Conservation (phyloP, 768 basidiomycete species). For the Gyrodon lividus region DNA sequence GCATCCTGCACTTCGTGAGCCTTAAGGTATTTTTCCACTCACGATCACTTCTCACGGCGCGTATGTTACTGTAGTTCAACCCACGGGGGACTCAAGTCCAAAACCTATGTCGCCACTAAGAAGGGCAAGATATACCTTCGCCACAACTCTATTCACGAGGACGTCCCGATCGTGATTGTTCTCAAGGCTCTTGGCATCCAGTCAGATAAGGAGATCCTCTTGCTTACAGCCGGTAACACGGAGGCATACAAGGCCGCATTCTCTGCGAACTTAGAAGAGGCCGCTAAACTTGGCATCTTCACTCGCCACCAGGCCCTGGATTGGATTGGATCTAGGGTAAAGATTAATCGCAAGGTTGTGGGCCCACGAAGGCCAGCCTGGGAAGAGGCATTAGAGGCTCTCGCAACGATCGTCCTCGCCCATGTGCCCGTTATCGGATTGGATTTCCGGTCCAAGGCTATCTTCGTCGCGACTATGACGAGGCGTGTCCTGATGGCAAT, state of each 20-base stretch:
- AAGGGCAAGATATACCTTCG: conserved; percentile 93
- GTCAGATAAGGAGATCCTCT: conserved; percentile 95
- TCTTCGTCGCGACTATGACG: conserved; percentile 98
- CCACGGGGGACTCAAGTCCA: conserved; percentile 87
- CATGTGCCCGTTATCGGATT: conserved; percentile 90
- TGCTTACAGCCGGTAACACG: conserved; percentile 89
- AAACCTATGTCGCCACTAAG: conserved; percentile 96
- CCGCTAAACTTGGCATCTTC: conserved; percentile 86
- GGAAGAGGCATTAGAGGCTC: conserved; percentile 94
- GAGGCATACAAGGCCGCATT: conserved; percentile 87
- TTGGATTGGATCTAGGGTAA: conserved; percentile 92
- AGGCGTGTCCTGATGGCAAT: conserved; percentile 94
- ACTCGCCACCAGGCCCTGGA: conserved; percentile 93
- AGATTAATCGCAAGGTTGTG: conserved; percentile 76
- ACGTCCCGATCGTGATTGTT: conserved; percentile 93
- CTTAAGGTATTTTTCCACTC: background rate
- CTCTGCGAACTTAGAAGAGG: conserved; percentile 90
- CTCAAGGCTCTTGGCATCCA: conserved; percentile 96
- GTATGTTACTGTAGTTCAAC: conserved; percentile 53
- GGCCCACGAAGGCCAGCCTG: conserved; percentile 82
- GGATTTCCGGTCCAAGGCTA: conserved; percentile 90
- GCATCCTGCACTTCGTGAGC: conserved; percentile 95
- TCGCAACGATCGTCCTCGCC: conserved; percentile 96
- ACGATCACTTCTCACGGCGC: conserved; percentile 9
- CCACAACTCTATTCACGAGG: conserved; percentile 97